Evolutionary conservation across 805 yeast genomes (phyloP).

Genomic region (Teunomyces pallodes): DNA sequence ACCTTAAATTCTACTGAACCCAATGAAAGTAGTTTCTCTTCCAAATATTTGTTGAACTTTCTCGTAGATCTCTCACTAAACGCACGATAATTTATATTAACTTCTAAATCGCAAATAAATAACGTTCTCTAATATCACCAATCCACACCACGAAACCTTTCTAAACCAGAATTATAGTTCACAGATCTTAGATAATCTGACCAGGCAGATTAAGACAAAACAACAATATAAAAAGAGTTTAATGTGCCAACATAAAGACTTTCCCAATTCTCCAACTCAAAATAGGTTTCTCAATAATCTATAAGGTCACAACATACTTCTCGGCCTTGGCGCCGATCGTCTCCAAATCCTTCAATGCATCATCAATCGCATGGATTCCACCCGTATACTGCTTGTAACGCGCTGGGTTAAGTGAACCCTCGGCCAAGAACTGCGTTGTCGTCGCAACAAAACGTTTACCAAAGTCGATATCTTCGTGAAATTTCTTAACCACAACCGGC

Average conservation of each 20-base stretch:
- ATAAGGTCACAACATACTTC: slow-evolving; percentile 24
- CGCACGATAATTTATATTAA: background rate
- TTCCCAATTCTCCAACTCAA: no score
- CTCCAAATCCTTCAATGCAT: slow-evolving; percentile 39
- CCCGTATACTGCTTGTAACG: slow-evolving; percentile 19
- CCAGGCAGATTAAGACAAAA: no score
- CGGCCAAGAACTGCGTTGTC: slow-evolving; percentile 30
- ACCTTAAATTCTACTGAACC: no score
- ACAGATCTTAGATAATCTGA: no score
- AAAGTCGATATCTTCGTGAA: slow-evolving; percentile 41
- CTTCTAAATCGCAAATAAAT: background rate
- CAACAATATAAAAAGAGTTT: no score
- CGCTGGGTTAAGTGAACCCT: slow-evolving; percentile 30
- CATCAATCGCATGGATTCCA: slow-evolving; percentile 27
- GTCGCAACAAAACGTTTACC: slow-evolving; percentile 33
- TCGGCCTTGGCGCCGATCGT: slow-evolving; percentile 42
- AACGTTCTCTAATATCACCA: background rate
- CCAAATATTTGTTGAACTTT: no score
- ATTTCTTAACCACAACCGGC: slow-evolving; percentile 37
- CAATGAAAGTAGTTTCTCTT: no score
- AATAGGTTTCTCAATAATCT: background rate
- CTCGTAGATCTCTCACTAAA: slow-evolving; percentile 5
- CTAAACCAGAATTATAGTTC: no score
- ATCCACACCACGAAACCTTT: no score
- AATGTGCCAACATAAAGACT: background rate